These are phyloP conservation scores for Colletotrichum phormii DNA, from an alignment of 2,329 filamentous ascomycete genomes.

Conservation along the genomic window DNA sequence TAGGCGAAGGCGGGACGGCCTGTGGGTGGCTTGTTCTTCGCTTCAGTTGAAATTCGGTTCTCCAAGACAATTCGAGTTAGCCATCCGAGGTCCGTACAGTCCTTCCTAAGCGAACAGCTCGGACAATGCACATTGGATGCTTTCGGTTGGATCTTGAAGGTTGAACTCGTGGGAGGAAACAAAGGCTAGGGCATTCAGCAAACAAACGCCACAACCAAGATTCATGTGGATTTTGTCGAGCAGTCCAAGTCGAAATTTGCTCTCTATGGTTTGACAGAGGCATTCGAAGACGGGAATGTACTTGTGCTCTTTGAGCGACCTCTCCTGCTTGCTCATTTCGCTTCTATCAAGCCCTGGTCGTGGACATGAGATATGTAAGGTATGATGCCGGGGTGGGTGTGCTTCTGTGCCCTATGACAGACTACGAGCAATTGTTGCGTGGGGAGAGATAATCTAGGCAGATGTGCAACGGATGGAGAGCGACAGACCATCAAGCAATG, in stretches of 20 bases:
- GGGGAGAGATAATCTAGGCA: no score
- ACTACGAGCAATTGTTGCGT: neutral
- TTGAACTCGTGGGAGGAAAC: slow-evolving; percentile 23
- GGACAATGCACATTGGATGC: neutral
- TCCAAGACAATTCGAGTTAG: slow-evolving; percentile 6
- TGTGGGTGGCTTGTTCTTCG: neutral
- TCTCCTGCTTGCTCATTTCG: neutral
- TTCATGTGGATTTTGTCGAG: neutral
- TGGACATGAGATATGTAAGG: neutral
- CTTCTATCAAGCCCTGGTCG: neutral
- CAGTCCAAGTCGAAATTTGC: neutral
- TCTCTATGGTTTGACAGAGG: neutral
- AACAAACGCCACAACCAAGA: neutral
- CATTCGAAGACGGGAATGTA: neutral
- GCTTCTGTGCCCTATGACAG: neutral
- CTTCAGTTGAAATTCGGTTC: neutral
- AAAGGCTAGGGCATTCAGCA: neutral
- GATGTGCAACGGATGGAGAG: neutral
- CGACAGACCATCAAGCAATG: neutral
- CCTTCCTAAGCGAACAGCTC: neutral
- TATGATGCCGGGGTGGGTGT: neutral
- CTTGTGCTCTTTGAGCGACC: neutral
- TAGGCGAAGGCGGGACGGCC: no score
- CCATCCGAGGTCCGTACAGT: neutral
- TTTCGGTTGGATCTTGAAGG: neutral